Evolutionary conservation across 2,329 filamentous ascomycete genomes (phyloP).

Genomic region (Pestalotiopsis sp.): DNA sequence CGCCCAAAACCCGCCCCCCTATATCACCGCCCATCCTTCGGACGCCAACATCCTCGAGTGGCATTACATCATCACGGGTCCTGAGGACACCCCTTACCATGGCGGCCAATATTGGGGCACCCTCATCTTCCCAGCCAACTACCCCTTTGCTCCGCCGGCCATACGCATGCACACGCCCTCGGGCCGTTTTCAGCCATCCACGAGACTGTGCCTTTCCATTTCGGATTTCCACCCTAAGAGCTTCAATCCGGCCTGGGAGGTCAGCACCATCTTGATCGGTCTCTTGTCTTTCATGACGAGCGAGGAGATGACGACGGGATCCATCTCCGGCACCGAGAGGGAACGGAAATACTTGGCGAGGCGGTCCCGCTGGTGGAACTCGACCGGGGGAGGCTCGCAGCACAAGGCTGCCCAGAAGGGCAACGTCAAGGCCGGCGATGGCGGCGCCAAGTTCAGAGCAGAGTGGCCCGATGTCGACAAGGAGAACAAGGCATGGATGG

Average conservation of each 20-base stretch:
- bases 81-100: slow-evolving; percentile 91
- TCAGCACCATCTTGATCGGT: slow-evolving; percentile 93
- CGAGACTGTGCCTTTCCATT: slow-evolving; percentile 91
- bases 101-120: slow-evolving; percentile 98
- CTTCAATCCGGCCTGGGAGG: slow-evolving; percentile 98
- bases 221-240: slow-evolving; percentile 97
- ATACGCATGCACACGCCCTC: slow-evolving; percentile 99
- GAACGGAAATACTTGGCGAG: slow-evolving; percentile 80
- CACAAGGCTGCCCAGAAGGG: slow-evolving; percentile 63
- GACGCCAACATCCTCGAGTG: slow-evolving; percentile 94
- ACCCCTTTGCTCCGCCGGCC: slow-evolving; percentile 93
- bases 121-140: slow-evolving; percentile 91
- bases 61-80: slow-evolving; percentile 95
- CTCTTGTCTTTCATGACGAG: slow-evolving; percentile 97
- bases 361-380: slow-evolving; percentile 93
- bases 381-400: slow-evolving; percentile 82
- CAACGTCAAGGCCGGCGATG: slow-evolving; percentile 89
- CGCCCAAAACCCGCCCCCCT: slow-evolving; percentile 78
- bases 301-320: slow-evolving; percentile 97
- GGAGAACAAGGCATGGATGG: slow-evolving; percentile 93
- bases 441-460: slow-evolving; percentile 82
- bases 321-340: slow-evolving; percentile 72
- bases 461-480: slow-evolving; percentile 90
- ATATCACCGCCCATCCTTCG: slow-evolving; percentile 86
- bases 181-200: slow-evolving; percentile 91